A percentile compares a stretch with the other conserved stretches of the same genome.
phyloP scores from a whole-genome alignment of 257 asterid species.

The Galeopsis tetrahit region DNA sequence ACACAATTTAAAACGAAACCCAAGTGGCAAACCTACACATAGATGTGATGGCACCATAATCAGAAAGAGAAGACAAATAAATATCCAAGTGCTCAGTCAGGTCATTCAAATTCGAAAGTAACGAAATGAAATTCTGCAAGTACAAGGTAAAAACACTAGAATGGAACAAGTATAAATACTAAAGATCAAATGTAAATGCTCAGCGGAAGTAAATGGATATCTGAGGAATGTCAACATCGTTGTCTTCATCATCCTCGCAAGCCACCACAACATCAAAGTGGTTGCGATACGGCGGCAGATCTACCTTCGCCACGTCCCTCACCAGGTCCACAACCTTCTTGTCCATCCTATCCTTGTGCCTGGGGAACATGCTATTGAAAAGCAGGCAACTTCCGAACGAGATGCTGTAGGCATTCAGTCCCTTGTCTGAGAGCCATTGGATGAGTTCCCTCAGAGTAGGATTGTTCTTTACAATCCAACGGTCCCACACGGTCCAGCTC shows the following conservation, averaged over 20 bases:
- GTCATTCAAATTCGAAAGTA: not conserved
- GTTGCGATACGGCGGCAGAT: constrained; percentile 66
- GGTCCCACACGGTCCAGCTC: constrained; percentile 97
- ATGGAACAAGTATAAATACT: constrained; percentile 8
- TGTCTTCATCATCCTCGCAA: constrained; percentile 87
- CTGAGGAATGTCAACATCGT: constrained; percentile 85
- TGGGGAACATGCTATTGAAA: constrained; percentile 77
- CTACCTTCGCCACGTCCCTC: constrained; percentile 78
- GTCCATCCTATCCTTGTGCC: constrained; percentile 90
- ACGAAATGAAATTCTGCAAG: not conserved
- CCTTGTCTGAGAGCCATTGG: constrained; percentile 78
- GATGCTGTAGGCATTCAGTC: constrained; percentile 79
- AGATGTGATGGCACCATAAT: no score
- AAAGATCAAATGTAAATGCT: constrained; percentile 20
- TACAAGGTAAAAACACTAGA: not conserved
- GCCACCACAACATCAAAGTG: constrained; percentile 86
- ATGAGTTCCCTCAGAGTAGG: constrained; percentile 77
- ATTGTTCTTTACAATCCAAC: constrained; percentile 70
- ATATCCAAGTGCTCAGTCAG: constrained; percentile 25
- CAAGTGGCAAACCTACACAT: no score
- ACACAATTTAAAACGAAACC: no score
- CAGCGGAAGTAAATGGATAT: constrained; percentile 72
- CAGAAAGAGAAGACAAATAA: no score
- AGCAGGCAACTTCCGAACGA: constrained; percentile 85
- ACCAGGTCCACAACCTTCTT: constrained; percentile 67